A percentile compares a stretch with the other conserved stretches of the same genome.
Evolutionary conservation across 768 basidiomycete species (phyloP).

Genomic region (Macrolepiota fuliginosa): DNA sequence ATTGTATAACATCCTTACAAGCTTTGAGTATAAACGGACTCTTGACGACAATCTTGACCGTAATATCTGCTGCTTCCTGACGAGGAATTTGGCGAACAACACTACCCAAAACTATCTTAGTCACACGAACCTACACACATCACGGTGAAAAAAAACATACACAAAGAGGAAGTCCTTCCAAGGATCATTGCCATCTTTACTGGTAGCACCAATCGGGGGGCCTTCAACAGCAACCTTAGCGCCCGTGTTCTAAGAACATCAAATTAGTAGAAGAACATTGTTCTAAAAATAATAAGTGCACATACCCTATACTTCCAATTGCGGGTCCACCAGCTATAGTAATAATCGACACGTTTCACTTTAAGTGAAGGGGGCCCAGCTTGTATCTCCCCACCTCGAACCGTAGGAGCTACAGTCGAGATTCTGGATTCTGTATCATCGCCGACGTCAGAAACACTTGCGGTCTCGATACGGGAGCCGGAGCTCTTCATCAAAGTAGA

Average conservation of each 20-base stretch:
- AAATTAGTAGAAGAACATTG: background rate
- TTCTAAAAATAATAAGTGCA: background rate
- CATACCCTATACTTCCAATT: constrained; percentile 54
- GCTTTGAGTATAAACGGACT: constrained; percentile 56
- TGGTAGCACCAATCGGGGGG: constrained; percentile 32
- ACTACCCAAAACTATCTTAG: no score
- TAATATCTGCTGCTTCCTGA: constrained; percentile 37
- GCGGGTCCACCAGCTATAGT: constrained; percentile 56
- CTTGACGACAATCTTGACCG: constrained; percentile 55
- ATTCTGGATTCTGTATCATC: constrained; percentile 36
- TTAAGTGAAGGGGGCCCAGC: constrained; percentile 46
- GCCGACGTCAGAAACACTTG: constrained; percentile 15
- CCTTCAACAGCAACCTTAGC: constrained; percentile 51
- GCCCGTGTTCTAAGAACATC: constrained; percentile 47
- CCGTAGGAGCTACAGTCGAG: constrained; percentile 28
- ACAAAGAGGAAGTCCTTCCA: constrained; percentile 61
- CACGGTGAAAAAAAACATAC: constrained; percentile 25
- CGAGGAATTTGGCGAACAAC: constrained; percentile 50
- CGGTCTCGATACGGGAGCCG: constrained; percentile 16
- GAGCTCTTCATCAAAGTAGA: constrained; percentile 23
- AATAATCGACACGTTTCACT: constrained; percentile 59
- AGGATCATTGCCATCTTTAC: constrained; percentile 40
- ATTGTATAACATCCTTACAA: constrained; percentile 55
- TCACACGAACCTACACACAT: no score
- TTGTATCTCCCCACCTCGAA: constrained; percentile 22